Percentiles rank a stretch among this genome's conserved stretches.
These are phyloP conservation scores for Cutaneotrichosporon arboriforme DNA, from an alignment of 1,284 basidiomycete species.

Conservation along the genomic window DNA sequence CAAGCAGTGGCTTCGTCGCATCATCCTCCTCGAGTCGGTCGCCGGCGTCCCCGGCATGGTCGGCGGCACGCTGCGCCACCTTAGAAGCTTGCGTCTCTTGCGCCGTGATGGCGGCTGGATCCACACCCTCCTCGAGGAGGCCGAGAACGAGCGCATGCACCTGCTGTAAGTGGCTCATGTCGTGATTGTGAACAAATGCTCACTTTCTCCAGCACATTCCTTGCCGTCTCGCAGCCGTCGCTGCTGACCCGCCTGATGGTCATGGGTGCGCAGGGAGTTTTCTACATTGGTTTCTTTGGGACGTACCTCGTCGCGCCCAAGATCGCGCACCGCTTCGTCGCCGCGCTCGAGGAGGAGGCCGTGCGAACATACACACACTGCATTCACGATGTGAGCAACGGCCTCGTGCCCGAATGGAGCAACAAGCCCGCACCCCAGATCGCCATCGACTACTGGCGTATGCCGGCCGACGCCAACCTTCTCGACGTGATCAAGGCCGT, in stretches of 20 bases:
- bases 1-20: constrained; percentile 71
- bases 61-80: constrained; percentile 76
- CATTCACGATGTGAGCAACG: constrained; percentile 77
- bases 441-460: constrained; percentile 87
- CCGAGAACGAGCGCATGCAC: constrained; percentile 94
- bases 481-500: constrained; percentile 86
- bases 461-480: constrained; percentile 65
- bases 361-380: constrained; percentile 80
- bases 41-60: constrained; percentile 96
- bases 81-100: constrained; percentile 75
- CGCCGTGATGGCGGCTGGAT: constrained; percentile 84
- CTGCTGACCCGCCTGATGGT: constrained; percentile 72
- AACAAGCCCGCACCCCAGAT: constrained; percentile 71
- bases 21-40: constrained; percentile 81
- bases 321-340: constrained; percentile 89
- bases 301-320: constrained; percentile 76
- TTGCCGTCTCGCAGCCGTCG: constrained; percentile 74
- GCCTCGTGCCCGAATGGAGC: constrained; percentile 78
- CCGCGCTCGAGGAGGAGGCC: constrained; percentile 91
- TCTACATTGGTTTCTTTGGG: constrained; percentile 85
- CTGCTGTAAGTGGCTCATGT: constrained; percentile 60
- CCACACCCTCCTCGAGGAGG: constrained; percentile 78
- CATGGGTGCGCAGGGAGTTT: constrained; percentile 77
- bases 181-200: too few species aligned
- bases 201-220: constrained; percentile 87